Percentiles rank a stretch among this genome's conserved stretches.
These are phyloP conservation scores for Metarhizium anisopliae DNA, from an alignment of 2,329 filamentous ascomycete genomes.

Conservation along the genomic window DNA sequence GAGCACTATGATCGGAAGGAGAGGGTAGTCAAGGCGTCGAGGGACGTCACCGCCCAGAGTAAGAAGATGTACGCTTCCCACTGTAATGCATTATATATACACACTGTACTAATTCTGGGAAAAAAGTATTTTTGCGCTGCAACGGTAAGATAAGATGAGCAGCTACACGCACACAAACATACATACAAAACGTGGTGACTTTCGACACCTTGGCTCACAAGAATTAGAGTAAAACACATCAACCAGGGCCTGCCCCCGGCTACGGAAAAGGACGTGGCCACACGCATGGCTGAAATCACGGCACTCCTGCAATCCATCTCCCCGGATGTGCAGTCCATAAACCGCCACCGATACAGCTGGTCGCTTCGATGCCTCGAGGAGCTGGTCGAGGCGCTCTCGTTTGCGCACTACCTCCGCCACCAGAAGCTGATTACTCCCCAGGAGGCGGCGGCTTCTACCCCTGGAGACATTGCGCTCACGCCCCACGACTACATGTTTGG, in stretches of 20 bases:
- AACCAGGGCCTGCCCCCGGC: conserved; percentile 55
- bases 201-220: neutral
- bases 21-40: conserved; percentile 78
- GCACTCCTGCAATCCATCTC: conserved; percentile 59
- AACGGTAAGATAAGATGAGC: conserved; percentile 21
- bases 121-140: conserved; percentile 27
- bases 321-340: conserved; percentile 67
- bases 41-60: conserved; percentile 86
- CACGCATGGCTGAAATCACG: conserved; percentile 62
- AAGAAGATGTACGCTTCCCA: conserved; percentile 75
- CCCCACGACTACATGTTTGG: conserved; percentile 83
- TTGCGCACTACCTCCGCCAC: conserved; percentile 75
- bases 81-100: neutral
- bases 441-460: conserved; percentile 44
- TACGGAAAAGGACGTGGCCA: conserved; percentile 61
- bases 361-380: conserved; percentile 86
- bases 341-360: conserved; percentile 71
- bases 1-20: conserved; percentile 91
- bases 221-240: conserved; percentile 51
- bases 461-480: conserved; percentile 53
- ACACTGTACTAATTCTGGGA: neutral
- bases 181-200: too few species aligned
- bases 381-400: conserved; percentile 84
- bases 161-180: too few species aligned
- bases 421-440: conserved; percentile 65